These are phyloP conservation scores for Capsicum baccatum DNA, from an alignment of 257 asterid species.

Conservation along the genomic window DNA sequence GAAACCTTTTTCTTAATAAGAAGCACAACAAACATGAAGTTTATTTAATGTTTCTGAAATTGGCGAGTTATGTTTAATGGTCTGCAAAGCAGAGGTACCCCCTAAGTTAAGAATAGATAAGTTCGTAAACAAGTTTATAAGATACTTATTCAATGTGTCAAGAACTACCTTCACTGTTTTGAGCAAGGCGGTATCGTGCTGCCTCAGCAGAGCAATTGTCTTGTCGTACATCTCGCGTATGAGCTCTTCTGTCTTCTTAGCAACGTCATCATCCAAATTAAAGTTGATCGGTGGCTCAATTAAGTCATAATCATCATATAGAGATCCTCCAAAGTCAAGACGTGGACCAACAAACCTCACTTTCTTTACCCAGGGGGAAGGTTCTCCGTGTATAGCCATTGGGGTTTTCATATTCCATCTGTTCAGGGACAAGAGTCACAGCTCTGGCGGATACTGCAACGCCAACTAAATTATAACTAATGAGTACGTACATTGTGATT, in stretches of 20 bases:
- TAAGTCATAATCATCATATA: conserved; percentile 72
- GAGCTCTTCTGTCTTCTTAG: conserved; percentile 75
- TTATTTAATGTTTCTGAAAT: neutral
- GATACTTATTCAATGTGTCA: neutral
- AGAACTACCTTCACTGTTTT: conserved; percentile 77
- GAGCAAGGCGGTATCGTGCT: conserved; percentile 80
- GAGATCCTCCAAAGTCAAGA: conserved; percentile 86
- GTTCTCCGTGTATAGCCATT: conserved; percentile 94
- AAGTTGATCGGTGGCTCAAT: conserved; percentile 81
- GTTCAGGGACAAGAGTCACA: conserved; percentile 22
- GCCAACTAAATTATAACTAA: conserved; percentile 1
- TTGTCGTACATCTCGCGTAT: conserved; percentile 69
- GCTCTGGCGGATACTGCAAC: neutral
- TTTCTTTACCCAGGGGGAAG: conserved; percentile 85
- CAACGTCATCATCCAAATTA: conserved; percentile 78
- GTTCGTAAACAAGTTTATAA: neutral
- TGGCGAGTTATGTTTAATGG: no score
- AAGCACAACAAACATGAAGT: neutral
- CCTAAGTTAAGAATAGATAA: neutral
- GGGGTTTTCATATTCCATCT: conserved; percentile 96
- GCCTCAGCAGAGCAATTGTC: conserved; percentile 71
- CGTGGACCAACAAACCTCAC: conserved; percentile 81
- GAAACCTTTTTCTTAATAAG: neutral
- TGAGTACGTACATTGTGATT: conserved; percentile 66
- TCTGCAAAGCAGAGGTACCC: neutral